phyloP scores from a whole-genome alignment of 2,329 filamentous ascomycete species.

The Colletotrichum lupini region DNA sequence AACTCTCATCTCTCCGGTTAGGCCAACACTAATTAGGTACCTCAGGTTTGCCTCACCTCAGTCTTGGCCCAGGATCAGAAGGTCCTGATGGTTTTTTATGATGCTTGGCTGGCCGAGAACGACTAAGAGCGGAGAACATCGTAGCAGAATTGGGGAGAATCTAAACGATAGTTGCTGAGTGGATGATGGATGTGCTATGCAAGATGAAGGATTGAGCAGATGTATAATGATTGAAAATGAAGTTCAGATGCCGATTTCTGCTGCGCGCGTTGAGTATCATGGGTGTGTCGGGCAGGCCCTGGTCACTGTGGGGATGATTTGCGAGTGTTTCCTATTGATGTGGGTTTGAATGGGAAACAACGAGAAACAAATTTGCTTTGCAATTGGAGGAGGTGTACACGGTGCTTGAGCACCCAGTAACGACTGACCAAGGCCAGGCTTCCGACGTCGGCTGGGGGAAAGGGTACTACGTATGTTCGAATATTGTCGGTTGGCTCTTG shows the following conservation, averaged over 20 bases:
- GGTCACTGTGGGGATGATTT: not conserved
- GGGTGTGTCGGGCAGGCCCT: not conserved
- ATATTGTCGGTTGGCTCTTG: no score
- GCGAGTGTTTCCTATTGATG: constrained; percentile 25
- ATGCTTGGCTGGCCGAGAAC: not conserved
- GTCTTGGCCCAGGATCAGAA: not conserved
- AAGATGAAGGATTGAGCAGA: not conserved
- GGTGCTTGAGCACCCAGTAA: no score
- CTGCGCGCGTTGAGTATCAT: not conserved
- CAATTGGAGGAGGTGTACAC: not conserved
- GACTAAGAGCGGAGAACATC: not conserved
- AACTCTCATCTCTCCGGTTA: not conserved
- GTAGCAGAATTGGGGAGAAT: not conserved
- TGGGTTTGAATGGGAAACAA: constrained; percentile 20
- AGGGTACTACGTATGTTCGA: no score
- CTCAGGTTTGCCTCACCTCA: not conserved
- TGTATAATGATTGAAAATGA: not conserved
- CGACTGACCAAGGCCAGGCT: not conserved
- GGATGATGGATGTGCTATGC: not conserved
- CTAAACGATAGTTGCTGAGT: not conserved
- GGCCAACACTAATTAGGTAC: no score
- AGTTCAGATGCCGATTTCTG: not conserved
- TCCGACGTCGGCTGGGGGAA: not conserved
- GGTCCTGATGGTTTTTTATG: not conserved
- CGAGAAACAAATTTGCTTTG: not conserved